A percentile compares a stretch with the other conserved stretches of the same genome.
phyloP scores from a whole-genome alignment of 2,329 filamentous ascomycete genomes.

The Penicillium sp. region DNA sequence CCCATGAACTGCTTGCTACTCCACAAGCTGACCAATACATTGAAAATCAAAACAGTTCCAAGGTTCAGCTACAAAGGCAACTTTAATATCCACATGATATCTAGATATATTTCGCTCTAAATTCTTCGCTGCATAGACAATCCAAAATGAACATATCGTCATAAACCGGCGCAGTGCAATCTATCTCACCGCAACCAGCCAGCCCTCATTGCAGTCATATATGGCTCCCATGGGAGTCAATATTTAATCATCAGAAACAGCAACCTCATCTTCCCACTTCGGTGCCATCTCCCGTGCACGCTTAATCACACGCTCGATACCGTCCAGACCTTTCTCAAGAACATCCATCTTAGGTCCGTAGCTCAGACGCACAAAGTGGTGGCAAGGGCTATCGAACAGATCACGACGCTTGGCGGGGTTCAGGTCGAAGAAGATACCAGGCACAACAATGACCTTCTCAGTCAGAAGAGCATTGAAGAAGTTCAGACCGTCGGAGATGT shows the following conservation, averaged over 20 bases:
- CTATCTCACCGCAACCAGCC: background rate
- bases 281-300: slow-evolving; percentile 36
- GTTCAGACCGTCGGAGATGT: slow-evolving; percentile 88
- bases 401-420: slow-evolving; percentile 88
- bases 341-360: slow-evolving; percentile 82
- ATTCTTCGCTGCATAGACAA: background rate
- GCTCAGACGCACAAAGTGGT: slow-evolving; percentile 83
- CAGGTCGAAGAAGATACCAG: slow-evolving; percentile 96
- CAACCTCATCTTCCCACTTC: slow-evolving; percentile 39
- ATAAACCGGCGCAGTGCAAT: background rate
- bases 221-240: background rate
- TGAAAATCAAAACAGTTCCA: background rate
- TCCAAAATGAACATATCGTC: background rate
- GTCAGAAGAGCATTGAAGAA: slow-evolving; percentile 94
- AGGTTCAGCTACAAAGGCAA: background rate
- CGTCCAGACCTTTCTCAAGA: slow-evolving; percentile 75
- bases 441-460: slow-evolving; percentile 95
- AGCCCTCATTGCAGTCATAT: background rate
- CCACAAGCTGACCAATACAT: background rate
- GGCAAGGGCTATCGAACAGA: slow-evolving; percentile 90
- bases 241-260: slow-evolving; percentile 34
- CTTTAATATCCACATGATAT: background rate
- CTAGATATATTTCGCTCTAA: background rate
- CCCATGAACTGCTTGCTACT: too few relatives aligned
- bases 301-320: slow-evolving; percentile 76